Conservation (phyloP, 495 filamentous ascomycete species). For the Trypethelium eluteriae region DNA sequence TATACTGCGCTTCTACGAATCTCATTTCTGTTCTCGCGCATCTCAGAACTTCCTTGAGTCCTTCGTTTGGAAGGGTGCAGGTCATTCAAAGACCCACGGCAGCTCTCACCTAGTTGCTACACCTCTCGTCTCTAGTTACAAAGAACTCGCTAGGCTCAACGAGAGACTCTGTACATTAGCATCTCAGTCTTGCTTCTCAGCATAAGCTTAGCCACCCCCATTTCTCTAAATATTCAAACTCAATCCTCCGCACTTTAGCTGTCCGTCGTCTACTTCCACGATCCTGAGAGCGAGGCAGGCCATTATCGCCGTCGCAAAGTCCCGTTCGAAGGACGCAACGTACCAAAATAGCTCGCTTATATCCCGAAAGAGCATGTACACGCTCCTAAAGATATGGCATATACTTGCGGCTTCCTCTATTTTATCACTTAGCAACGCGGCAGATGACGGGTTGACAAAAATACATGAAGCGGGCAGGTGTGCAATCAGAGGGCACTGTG, state of each 20-base stretch:
- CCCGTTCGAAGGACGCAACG: not conserved
- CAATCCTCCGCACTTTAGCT: no score
- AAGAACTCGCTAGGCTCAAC: no score
- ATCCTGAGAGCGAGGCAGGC: not conserved
- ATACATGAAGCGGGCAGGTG: conserved; percentile 86
- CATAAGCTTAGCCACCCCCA: no score
- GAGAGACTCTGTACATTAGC: no score
- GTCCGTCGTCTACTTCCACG: not conserved
- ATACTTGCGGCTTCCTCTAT: not conserved
- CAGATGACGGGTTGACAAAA: conserved; percentile 38
- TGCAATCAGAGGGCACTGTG: conserved; percentile 84
- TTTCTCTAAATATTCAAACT: no score
- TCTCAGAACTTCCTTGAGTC: not conserved
- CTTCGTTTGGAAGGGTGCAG: not conserved
- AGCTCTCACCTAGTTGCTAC: not conserved
- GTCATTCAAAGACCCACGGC: not conserved
- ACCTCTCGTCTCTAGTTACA: not conserved
- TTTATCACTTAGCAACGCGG: not conserved
- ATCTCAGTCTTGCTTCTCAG: no score
- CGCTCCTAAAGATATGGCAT: not conserved
- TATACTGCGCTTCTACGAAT: not conserved
- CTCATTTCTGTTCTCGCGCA: not conserved
- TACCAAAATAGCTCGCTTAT: not conserved
- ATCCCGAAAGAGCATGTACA: not conserved
- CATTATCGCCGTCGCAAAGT: not conserved